These are phyloP conservation scores for Psilocybe sp. DNA, from an alignment of 768 basidiomycete genomes.

Conservation along the genomic window DNA sequence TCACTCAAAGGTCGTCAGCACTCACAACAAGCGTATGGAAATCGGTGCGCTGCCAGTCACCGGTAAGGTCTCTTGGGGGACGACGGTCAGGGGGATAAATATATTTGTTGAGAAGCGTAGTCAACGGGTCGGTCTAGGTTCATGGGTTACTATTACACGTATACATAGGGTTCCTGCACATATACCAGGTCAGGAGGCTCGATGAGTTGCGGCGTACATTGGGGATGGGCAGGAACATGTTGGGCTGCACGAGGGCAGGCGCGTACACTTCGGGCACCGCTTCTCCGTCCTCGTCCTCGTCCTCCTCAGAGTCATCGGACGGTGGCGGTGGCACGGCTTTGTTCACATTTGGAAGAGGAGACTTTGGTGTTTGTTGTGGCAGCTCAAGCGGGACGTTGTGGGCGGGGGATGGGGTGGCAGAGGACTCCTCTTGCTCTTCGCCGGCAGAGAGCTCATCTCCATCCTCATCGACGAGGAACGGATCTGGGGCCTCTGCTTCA, in stretches of 20 bases:
- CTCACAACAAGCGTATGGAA: slow-evolving; percentile 81
- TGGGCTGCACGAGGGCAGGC: slow-evolving; percentile 66
- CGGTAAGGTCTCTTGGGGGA: slow-evolving; percentile 68
- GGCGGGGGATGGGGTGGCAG: slow-evolving; percentile 31
- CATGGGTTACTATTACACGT: slow-evolving; percentile 22
- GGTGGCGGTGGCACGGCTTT: slow-evolving; percentile 57
- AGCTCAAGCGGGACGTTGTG: slow-evolving; percentile 43
- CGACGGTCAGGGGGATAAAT: slow-evolving; percentile 73
- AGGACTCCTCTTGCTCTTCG: slow-evolving; percentile 25
- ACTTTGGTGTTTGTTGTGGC: slow-evolving; percentile 16
- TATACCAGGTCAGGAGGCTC: slow-evolving; percentile 58
- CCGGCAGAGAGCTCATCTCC: slow-evolving; percentile 41
- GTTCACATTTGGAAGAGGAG: slow-evolving; percentile 39
- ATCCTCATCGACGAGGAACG: slow-evolving; percentile 61
- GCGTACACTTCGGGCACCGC: slow-evolving; percentile 59
- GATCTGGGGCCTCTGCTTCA: slow-evolving; percentile 54
- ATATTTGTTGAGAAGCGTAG: slow-evolving; percentile 80
- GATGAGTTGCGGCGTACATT: slow-evolving; percentile 69
- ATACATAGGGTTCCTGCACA: slow-evolving; percentile 49
- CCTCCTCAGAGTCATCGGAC: slow-evolving; percentile 38
- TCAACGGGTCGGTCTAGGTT: slow-evolving; percentile 78
- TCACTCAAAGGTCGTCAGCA: slow-evolving; percentile 10
- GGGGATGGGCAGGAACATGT: slow-evolving; percentile 86
- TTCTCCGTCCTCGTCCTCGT: slow-evolving; percentile 30
- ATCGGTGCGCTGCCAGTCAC: slow-evolving; percentile 71